These are phyloP conservation scores for Pleurotus pulmonarius DNA, from an alignment of 768 basidiomycete species.

Conservation along the genomic window DNA sequence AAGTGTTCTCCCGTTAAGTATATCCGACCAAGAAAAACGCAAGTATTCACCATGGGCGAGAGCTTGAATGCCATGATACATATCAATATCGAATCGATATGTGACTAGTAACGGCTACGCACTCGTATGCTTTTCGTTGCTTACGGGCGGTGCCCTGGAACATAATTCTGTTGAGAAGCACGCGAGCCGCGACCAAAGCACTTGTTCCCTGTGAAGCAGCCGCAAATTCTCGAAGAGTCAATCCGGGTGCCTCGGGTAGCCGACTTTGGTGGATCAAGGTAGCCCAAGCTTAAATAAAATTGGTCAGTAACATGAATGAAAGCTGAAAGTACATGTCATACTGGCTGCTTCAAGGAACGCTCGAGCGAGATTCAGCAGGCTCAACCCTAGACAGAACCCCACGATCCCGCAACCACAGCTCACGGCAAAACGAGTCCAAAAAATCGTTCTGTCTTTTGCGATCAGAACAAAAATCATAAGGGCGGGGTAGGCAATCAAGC, in stretches of 20 bases:
- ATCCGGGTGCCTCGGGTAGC: conserved; percentile 22
- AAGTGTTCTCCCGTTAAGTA: background rate
- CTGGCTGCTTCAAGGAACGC: conserved; percentile 33
- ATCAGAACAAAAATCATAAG: conserved; percentile 25
- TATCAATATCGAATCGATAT: background rate
- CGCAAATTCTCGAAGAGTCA: conserved; percentile 32
- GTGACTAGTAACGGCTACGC: conserved; percentile 27
- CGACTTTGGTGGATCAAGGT: conserved; percentile 39
- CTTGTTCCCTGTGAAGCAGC: conserved; percentile 25
- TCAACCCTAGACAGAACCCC: conserved; percentile 28
- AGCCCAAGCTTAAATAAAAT: conserved; percentile 32
- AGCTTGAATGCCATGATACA: conserved; percentile 17
- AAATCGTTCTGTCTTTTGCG: conserved; percentile 21
- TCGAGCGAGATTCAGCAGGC: conserved; percentile 23
- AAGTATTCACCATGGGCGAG: conserved; percentile 20
- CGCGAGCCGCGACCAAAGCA: conserved; percentile 23
- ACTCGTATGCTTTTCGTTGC: conserved; percentile 18
- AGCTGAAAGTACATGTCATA: conserved; percentile 15
- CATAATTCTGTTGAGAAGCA: conserved; percentile 26
- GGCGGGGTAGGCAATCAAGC: conserved; percentile 31
- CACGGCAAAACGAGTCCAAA: conserved; percentile 36
- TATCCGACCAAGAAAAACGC: background rate
- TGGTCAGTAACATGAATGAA: background rate
- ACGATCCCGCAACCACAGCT: conserved; percentile 31
- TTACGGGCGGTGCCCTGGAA: conserved; percentile 25